Base-by-base conservation (phyloP, 345 rosid species). In the Melaleuca quinquenervia region DNA sequence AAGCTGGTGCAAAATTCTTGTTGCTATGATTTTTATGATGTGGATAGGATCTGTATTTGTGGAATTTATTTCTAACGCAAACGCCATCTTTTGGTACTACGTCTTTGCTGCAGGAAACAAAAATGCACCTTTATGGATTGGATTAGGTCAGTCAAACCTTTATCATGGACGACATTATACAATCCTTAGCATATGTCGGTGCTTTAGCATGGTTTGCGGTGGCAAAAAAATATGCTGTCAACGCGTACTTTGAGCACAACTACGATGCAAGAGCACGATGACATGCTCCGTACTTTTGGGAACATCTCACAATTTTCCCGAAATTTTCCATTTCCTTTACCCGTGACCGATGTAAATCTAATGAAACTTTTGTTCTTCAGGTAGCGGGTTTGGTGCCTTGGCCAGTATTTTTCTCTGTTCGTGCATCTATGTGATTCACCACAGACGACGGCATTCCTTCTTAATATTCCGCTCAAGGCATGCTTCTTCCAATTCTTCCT, bases 361-460 rank as follows among this genome's bases (percentile, higher is more conserved):
- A 29, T 22, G 27, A 12, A 27, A 53, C 60, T 53, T 52, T 6
- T 52, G 41, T 52, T 70, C 60, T 82, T 82, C 85, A 89, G 94
- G 85, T 85, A n/a, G 78, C 50, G 95, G 93, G 84, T 52, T 92
- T 11, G 96, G 92, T 85, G 87, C 88, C 82, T 12, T 87, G 20
- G 18, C 84, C 62, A 12, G 84, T 50, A 54, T 93, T 45, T 20
- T 90, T 20, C 60, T 84, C 76, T 45, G 89, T 64, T 52, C 55
- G 52, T 58, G 83, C 55, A 62, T 89, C 84, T 87, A 24, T 48
- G 32, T 58, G 75, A 56, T 87, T 36, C 83, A 53, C 78, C 78
- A 14, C 85, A 90, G 8, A 89, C 85, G 54, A 82, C 91, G 21
- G 78, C 84, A 48, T 83, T 78, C 41, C 32, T 86, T 87, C 32